Conservation (phyloP, 2,329 filamentous ascomycete genomes). For the Sordariomycetes sp. region DNA sequence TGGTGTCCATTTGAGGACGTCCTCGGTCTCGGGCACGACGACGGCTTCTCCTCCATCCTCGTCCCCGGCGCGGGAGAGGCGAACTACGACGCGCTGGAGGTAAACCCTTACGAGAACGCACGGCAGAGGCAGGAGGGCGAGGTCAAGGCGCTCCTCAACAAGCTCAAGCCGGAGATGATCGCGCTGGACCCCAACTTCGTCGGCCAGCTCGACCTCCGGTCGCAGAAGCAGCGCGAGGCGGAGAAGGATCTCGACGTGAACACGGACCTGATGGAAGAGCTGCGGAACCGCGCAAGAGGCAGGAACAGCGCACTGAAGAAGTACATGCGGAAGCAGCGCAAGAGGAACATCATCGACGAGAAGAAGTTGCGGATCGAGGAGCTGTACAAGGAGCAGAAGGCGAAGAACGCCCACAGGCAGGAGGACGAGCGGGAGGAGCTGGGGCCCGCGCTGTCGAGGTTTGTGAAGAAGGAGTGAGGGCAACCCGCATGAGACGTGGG, state of each 20-base stretch:
- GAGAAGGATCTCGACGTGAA: conserved; percentile 72
- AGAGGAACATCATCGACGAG: conserved; percentile 93
- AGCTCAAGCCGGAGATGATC: conserved; percentile 95
- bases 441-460: conserved; percentile 77
- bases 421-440: conserved; percentile 60
- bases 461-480: conserved; percentile 58
- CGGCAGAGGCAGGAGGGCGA: conserved; percentile 91
- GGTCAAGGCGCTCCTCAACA: conserved; percentile 83
- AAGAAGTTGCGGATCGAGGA: conserved; percentile 80
- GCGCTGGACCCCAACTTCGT: conserved; percentile 86
- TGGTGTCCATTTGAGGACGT: conserved; percentile 97
- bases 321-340: conserved; percentile 83
- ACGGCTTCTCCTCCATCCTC: conserved; percentile 82
- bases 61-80: conserved; percentile 93
- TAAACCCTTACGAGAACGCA: conserved; percentile 87
- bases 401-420: conserved; percentile 52
- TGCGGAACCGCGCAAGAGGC: conserved; percentile 70
- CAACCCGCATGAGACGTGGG: neutral
- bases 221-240: conserved; percentile 63
- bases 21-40: conserved; percentile 72
- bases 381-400: conserved; percentile 62
- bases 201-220: conserved; percentile 74
- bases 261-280: conserved; percentile 45
- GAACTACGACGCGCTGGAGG: conserved; percentile 89
- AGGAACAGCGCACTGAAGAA: conserved; percentile 84